Evolutionary conservation across 1,284 basidiomycete genomes (phyloP).

Genomic region (Vanrija sp.): DNA sequence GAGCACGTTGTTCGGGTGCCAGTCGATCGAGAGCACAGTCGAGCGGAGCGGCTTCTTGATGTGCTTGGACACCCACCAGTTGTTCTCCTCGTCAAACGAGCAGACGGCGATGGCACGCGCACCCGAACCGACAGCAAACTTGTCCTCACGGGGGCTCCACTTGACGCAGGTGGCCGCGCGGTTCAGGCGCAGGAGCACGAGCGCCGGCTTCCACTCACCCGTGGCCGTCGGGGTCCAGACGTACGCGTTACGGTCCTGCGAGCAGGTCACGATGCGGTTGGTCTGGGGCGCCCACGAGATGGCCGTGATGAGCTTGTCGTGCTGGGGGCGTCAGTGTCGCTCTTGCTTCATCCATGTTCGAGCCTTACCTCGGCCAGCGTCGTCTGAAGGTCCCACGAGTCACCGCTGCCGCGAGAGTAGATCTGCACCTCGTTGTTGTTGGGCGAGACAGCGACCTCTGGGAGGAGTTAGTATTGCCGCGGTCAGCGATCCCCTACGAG

Average conservation of each 20-base stretch:
- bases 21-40: constrained; percentile 89
- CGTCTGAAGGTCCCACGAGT: constrained; percentile 69
- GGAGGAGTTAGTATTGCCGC: background rate
- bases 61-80: constrained; percentile 99
- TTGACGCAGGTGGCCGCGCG: constrained; percentile 91
- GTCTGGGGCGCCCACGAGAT: constrained; percentile 98
- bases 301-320: constrained; percentile 96
- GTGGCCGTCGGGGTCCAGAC: constrained; percentile 87
- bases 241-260: constrained; percentile 98
- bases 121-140: constrained; percentile 97
- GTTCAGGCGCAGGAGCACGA: constrained; percentile 94
- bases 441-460: constrained; percentile 87
- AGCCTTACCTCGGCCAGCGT: constrained; percentile 75
- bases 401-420: constrained; percentile 62
- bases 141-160: constrained; percentile 97
- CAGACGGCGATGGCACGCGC: constrained; percentile 91
- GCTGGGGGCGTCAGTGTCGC: constrained; percentile 55
- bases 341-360: background rate
- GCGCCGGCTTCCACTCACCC: constrained; percentile 86
- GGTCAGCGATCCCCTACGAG: constrained; percentile 56
- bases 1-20: constrained; percentile 97
- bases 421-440: constrained; percentile 89
- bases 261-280: constrained; percentile 96
- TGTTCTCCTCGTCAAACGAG: constrained; percentile 91
- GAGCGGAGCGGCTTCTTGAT: constrained; percentile 95